A percentile compares a stretch with the other conserved stretches of the same genome.
phyloP scores from a whole-genome alignment of 768 basidiomycete genomes.

The Tulasnella sp. region DNA sequence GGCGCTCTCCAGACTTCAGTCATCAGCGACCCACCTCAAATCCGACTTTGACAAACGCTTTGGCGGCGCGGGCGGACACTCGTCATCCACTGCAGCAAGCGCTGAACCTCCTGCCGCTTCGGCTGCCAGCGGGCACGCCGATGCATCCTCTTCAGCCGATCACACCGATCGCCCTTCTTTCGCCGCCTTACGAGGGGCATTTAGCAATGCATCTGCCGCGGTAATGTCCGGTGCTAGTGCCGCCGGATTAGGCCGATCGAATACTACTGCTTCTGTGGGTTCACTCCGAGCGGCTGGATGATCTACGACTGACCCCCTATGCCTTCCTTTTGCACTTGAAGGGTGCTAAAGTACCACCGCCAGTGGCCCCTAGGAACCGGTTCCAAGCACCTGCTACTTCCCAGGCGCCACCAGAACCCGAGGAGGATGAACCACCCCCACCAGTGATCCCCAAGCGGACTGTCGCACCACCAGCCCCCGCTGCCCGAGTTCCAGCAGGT shows the following conservation, averaged over 20 bases:
- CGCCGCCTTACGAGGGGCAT: conserved; percentile 15
- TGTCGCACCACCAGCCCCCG: not conserved
- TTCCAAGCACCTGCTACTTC: conserved; percentile 3
- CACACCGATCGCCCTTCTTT: conserved; percentile 15
- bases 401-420: not conserved
- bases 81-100: not conserved
- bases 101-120: not conserved
- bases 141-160: not conserved
- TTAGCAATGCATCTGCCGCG: conserved; percentile 3
- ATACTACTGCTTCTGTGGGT: conserved; percentile 8
- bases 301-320: not conserved
- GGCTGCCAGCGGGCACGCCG: not conserved
- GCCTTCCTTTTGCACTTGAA: not conserved
- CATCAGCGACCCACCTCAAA: conserved; percentile 17
- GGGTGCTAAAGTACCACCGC: conserved; percentile 16
- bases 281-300: not conserved
- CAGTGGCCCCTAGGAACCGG: conserved; percentile 1
- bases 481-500: not conserved
- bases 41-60: not conserved
- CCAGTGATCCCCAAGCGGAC: conserved; percentile 3
- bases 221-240: conserved; percentile 4
- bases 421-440: not conserved
- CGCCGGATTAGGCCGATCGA: conserved; percentile 5
- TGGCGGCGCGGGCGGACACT: not conserved
- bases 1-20: conserved; percentile 6